phyloP scores from a whole-genome alignment of 2,329 filamentous ascomycete genomes.

The Mariannaea elegans region DNA sequence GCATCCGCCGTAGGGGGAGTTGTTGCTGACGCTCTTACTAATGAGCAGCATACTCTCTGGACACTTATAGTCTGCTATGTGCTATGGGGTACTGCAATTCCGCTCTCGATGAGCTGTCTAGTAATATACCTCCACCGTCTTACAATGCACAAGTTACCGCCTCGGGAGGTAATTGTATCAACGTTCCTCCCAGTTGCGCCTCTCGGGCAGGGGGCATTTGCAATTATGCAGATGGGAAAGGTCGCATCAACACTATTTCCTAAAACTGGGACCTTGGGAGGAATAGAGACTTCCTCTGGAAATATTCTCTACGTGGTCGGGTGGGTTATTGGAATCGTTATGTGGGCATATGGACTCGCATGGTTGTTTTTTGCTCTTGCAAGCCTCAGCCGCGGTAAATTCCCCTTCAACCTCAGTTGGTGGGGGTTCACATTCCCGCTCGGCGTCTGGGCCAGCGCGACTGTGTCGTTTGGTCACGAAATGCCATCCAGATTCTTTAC shows the following conservation, averaged over 20 bases:
- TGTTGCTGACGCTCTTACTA: slow-evolving; percentile 62
- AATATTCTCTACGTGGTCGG: slow-evolving; percentile 65
- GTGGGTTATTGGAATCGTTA: slow-evolving; percentile 44
- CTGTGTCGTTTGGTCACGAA: slow-evolving; percentile 42
- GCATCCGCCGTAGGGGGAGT: slow-evolving; percentile 66
- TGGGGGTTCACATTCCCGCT: slow-evolving; percentile 52
- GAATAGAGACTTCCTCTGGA: slow-evolving; percentile 50
- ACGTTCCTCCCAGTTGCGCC: slow-evolving; percentile 70
- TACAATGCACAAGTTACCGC: slow-evolving; percentile 67
- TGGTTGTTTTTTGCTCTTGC: slow-evolving; percentile 47
- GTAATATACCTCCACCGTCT: slow-evolving; percentile 71
- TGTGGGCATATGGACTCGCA: slow-evolving; percentile 47
- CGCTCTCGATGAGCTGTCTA: slow-evolving; percentile 63
- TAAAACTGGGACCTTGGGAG: slow-evolving; percentile 47
- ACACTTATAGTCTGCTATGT: slow-evolving; percentile 67
- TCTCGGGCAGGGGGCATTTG: slow-evolving; percentile 70
- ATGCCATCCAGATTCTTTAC: slow-evolving; percentile 44
- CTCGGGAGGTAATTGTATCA: slow-evolving; percentile 67
- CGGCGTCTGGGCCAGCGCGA: slow-evolving; percentile 45
- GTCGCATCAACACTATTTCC: slow-evolving; percentile 47
- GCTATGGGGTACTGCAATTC: slow-evolving; percentile 66
- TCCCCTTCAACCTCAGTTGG: slow-evolving; percentile 51
- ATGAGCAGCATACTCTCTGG: slow-evolving; percentile 59
- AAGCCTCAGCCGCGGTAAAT: slow-evolving; percentile 38
- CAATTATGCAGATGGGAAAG: slow-evolving; percentile 53